Evolutionary conservation across 768 basidiomycete genomes (phyloP), one percentile per base, ranked within the genome.

Genomic region (Exsudoporus frostii): DNA sequence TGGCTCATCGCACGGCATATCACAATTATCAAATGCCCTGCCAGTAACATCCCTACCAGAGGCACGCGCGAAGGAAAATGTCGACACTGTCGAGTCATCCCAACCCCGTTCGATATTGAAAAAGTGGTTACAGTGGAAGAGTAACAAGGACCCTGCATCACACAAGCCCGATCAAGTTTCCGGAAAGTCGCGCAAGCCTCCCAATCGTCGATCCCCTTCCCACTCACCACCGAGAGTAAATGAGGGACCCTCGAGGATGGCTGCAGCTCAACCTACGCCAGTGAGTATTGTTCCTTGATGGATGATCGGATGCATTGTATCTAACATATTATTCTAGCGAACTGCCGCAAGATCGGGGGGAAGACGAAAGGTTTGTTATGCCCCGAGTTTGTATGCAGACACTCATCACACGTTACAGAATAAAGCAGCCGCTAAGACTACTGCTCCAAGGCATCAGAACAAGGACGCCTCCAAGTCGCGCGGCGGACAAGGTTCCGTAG

Each of bases 291-390:
- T 24, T 24, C 7, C 7, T 20, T 19, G 36, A 5, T 24, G 5
- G 40, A 5, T 4, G 15, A 24, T 5, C 8, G 8, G 4, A 17
- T 17, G 15, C 2, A 8, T 2, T 20, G 8, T 25, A 2, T 17
- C 15, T 24, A 17, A 25, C 4, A 41, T 25, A 15, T 41, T 5
- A 13, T 20, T 5, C 14, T 9, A 41, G 40, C 40, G 40, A 17
- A 17, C 14, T 1, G 4, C 7, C 4, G 13, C 22, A 3, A 7
- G 4, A 9, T 0, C 4, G 0, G 1, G 4, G 7, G 7, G 7
- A 41, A 41, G 0, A 11, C 22, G 0, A 24, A 2, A 17, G 15
- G 42, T 43, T 27, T 10, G 25, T 13, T 43, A 1, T n/a, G 1
- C 5, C 25, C 27, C 6, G 8, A 4, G 2, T 43, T 7, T 11